Base-by-base conservation (phyloP, 306 rosid genomes). In the Gillenia trifoliata region DNA sequence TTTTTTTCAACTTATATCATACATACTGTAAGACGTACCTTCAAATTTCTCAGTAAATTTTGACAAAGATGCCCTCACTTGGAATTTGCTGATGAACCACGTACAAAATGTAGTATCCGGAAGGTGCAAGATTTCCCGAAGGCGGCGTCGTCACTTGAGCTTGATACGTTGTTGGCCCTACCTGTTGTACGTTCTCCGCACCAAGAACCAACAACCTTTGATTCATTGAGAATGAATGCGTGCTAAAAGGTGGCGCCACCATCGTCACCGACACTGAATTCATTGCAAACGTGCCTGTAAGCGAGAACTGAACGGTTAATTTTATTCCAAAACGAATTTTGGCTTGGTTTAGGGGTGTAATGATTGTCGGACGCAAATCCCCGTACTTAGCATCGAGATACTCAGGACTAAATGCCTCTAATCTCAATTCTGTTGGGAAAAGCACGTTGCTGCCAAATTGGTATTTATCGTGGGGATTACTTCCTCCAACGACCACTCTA, bases 161-260 rank as follows among this genome's bases (percentile, higher is more conserved):
- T 20, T 82, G 77, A 26, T 80, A 90, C 40, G 62, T 68, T 1
- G 76, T 66, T 4, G 43, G 74, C 43, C 80, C 87, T 9, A 79
- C 26, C 9, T 36, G 59, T 3, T 67, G 81, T 74, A 86, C 47
- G 3, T 25, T 38, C 15, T 67, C 82, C 6, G 74, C 66, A 29
- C 64, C 81, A 57, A 93, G 36, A 8, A 82, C 85, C 69, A 93
- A 9, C 66, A 89, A 1, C 76, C 95, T 85, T 41, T 93, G 93
- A 66, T 81, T 90, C 96, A 89, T 90, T 1, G 99, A 90, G 75
- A 87, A 90, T 0, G 99, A 92, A 70, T 94, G 99, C 1, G 97
- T 94, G 5, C 41, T 81, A 66, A 93, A 89, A 4, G 98, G 84
- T 3, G 98, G 97, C 11, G 89, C 70, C 61, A 83, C 47, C 86